Percentiles rank a stretch among this genome's conserved stretches.
phyloP scores from a whole-genome alignment of 169 alveolate species.

The Plasmodium cynomolgi region DNA sequence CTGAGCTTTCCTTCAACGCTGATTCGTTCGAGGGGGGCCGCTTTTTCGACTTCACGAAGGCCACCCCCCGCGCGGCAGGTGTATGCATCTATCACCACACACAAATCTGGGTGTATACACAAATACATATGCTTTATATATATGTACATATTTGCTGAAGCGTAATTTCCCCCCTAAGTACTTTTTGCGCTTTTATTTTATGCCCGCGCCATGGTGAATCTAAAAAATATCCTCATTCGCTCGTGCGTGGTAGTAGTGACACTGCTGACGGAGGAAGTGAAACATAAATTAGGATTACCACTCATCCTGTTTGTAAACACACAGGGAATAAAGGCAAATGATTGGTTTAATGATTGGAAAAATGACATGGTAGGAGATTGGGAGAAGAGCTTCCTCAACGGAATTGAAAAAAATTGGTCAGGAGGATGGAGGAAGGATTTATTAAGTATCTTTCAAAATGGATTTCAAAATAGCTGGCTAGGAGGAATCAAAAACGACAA shows the following conservation, averaged over 20 bases:
- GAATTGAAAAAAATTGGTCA: neutral
- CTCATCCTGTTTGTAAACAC: neutral
- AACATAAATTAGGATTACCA: neutral
- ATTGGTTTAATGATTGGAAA: neutral
- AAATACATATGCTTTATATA: neutral
- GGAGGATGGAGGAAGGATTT: neutral
- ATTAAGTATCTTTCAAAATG: neutral
- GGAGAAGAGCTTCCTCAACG: neutral
- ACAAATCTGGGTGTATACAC: neutral
- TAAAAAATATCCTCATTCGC: neutral
- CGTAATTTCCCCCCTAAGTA: neutral
- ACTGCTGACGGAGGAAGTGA: neutral
- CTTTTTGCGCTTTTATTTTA: neutral
- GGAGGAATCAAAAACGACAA: neutral
- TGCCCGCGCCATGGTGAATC: neutral
- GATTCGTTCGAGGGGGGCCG: neutral
- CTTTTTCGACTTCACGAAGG: neutral
- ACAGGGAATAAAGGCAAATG: neutral
- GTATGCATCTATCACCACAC: neutral
- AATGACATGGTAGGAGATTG: neutral
- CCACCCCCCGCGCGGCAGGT: neutral
- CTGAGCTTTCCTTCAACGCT: neutral
- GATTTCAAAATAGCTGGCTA: neutral
- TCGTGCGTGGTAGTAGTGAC: neutral
- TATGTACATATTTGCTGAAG: neutral